Conservation (phyloP, 2,329 filamentous ascomycete genomes). For the Atkinsonella hypoxylon region DNA sequence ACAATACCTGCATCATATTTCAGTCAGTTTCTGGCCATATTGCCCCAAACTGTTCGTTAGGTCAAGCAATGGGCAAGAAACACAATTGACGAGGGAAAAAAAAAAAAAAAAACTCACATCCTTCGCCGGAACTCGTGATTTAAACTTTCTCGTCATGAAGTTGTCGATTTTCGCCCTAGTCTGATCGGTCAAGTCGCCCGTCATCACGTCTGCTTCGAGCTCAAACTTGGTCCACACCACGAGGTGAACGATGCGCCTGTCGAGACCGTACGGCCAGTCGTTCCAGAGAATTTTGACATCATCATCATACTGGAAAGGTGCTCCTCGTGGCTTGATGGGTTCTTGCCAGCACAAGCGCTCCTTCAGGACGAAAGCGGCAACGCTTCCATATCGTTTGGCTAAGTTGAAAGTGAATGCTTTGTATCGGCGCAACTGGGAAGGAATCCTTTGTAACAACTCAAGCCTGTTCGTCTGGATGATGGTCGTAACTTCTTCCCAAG, state of each 20-base stretch:
- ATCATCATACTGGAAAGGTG: slow-evolving; percentile 31
- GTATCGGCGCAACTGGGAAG: slow-evolving; percentile 69
- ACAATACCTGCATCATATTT: slow-evolving; percentile 20
- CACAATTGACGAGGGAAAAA: background rate
- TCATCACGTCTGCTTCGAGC: slow-evolving; percentile 53
- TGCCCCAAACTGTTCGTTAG: too few species aligned
- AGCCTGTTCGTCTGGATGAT: slow-evolving; percentile 57
- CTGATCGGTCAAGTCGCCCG: slow-evolving; percentile 54
- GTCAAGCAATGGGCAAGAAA: background rate
- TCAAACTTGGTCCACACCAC: slow-evolving; percentile 90
- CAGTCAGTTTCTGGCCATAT: background rate
- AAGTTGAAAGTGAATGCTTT: slow-evolving; percentile 55
- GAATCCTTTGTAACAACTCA: slow-evolving; percentile 63
- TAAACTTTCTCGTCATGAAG: slow-evolving; percentile 60
- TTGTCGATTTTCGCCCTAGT: slow-evolving; percentile 54
- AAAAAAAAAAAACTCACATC: slow-evolving; percentile 30
- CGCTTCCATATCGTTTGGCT: slow-evolving; percentile 56
- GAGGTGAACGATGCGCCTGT: slow-evolving; percentile 65
- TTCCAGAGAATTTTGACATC: slow-evolving; percentile 72
- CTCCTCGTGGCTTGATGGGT: slow-evolving; percentile 23
- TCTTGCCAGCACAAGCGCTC: slow-evolving; percentile 57
- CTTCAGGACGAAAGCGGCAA: slow-evolving; percentile 64
- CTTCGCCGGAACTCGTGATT: slow-evolving; percentile 34
- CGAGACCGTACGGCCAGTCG: slow-evolving; percentile 90
- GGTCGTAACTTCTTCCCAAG: slow-evolving; percentile 58